Evolutionary conservation across 2,329 filamentous ascomycete species (phyloP).

Genomic region (Elsinoe perseae): DNA sequence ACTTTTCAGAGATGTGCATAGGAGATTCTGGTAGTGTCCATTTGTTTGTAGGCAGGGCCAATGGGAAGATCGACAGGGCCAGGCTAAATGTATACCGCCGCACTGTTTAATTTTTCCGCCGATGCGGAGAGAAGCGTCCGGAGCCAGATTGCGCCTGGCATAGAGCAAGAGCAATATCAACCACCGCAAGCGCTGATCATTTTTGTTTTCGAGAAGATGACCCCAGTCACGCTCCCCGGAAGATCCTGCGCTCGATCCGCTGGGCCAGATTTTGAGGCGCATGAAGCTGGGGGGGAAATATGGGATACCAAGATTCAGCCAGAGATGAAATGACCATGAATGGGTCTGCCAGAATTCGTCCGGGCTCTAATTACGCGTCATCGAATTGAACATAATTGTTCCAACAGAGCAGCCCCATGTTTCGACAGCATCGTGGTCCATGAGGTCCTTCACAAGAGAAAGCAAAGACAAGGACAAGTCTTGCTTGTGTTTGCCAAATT

Average conservation of each 20-base stretch:
- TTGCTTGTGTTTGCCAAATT: not conserved
- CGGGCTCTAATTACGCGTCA: not conserved
- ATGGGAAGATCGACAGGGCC: conserved; percentile 2
- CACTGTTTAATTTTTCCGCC: conserved; percentile 7
- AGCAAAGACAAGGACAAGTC: not conserved
- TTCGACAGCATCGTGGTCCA: not conserved
- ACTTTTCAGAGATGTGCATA: not conserved
- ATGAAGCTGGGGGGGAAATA: not conserved
- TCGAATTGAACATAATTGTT: not conserved
- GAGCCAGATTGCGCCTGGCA: conserved; percentile 9
- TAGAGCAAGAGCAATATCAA: not conserved
- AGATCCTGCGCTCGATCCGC: conserved; percentile 1
- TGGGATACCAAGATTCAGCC: not conserved
- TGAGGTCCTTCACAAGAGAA: not conserved
- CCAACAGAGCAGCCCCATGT: not conserved
- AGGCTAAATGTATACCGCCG: conserved; percentile 6
- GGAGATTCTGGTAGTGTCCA: not conserved
- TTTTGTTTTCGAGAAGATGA: not conserved
- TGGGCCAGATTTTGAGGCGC: not conserved
- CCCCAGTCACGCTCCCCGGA: conserved; percentile 10
- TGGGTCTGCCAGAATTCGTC: not conserved
- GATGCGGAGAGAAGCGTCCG: conserved; percentile 12
- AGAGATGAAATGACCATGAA: not conserved
- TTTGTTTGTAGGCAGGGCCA: conserved; percentile 4
- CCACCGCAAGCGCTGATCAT: conserved; percentile 8